These are phyloP conservation scores for Salicornia ramosissima DNA, from an alignment of 148 eudicot genomes.

Conservation along the genomic window DNA sequence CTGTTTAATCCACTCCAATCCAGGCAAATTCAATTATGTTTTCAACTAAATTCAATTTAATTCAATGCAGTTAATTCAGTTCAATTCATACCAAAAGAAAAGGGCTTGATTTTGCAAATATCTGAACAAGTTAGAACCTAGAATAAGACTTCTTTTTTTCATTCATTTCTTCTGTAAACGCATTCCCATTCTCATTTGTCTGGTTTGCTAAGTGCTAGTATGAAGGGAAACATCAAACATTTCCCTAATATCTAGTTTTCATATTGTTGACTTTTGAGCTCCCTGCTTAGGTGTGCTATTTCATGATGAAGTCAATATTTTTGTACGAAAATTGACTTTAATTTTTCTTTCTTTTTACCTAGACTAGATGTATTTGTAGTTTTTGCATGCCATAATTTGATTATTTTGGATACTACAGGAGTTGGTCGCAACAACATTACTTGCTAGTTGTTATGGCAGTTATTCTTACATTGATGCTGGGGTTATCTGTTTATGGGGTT, in stretches of 20 bases:
- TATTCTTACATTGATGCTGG: conserved; percentile 37
- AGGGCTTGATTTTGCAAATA: too few species aligned
- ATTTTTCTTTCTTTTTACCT: not conserved
- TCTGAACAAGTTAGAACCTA: too few species aligned
- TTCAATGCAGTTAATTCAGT: too few species aligned
- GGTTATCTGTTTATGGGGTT: conserved; percentile 43
- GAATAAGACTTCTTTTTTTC: too few species aligned
- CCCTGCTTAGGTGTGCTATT: not conserved
- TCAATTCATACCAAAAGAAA: too few species aligned
- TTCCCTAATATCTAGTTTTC: not conserved
- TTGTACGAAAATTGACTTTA: too few species aligned
- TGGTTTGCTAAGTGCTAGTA: not conserved
- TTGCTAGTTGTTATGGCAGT: conserved; percentile 39
- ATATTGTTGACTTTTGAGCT: not conserved
- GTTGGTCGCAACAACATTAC: conserved; percentile 68
- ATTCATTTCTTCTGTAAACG: too few species aligned
- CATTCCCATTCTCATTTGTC: not conserved
- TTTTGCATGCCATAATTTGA: not conserved
- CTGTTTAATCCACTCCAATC: too few species aligned
- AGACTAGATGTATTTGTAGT: not conserved
- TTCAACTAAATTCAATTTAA: too few species aligned
- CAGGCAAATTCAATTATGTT: too few species aligned
- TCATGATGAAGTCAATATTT: not conserved
- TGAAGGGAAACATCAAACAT: not conserved
- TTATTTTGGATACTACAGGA: conserved; percentile 41